phyloP scores from a whole-genome alignment of 495 filamentous ascomycete species.

The Daldinia caldariorum region DNA sequence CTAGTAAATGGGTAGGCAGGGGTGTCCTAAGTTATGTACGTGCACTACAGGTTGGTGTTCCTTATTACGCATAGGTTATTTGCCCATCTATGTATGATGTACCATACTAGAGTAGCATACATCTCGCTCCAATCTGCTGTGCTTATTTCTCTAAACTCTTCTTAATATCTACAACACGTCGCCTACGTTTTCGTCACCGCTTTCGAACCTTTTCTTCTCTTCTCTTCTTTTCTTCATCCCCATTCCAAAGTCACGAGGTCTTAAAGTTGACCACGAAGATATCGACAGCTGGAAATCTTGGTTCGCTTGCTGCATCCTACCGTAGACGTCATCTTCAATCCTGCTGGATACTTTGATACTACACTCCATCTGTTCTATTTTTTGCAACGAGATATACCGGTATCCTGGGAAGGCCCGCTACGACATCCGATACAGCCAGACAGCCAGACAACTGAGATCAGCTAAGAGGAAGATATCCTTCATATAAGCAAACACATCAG shows the following conservation, averaged over 20 bases:
- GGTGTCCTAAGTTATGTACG: constrained; percentile 29
- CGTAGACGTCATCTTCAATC: constrained; percentile 20
- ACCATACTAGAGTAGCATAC: constrained; percentile 39
- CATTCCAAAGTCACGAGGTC: constrained; percentile 35
- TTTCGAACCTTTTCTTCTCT: constrained; percentile 34
- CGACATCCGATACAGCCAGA: not conserved
- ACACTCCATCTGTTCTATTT: constrained; percentile 10
- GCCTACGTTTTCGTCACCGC: constrained; percentile 41
- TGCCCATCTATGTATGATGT: constrained; percentile 40
- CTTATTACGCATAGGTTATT: constrained; percentile 42
- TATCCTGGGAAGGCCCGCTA: not conserved
- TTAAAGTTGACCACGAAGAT: constrained; percentile 15
- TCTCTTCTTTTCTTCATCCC: constrained; percentile 24
- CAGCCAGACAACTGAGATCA: not conserved
- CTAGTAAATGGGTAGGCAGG: constrained; percentile 16
- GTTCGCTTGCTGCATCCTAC: constrained; percentile 25
- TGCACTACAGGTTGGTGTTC: constrained; percentile 37
- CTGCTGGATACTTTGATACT: constrained; percentile 6
- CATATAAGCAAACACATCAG: constrained; percentile 1
- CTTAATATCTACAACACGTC: constrained; percentile 43
- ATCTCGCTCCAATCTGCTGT: constrained; percentile 43
- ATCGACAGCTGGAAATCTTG: constrained; percentile 28
- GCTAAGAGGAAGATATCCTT: constrained; percentile 2
- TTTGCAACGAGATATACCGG: constrained; percentile 5
- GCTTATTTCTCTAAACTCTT: constrained; percentile 42